Percentiles rank a stretch among this genome's conserved stretches.
Evolutionary conservation across 2,329 filamentous ascomycete species (phyloP).

Genomic region (Colletotrichum magnum): DNA sequence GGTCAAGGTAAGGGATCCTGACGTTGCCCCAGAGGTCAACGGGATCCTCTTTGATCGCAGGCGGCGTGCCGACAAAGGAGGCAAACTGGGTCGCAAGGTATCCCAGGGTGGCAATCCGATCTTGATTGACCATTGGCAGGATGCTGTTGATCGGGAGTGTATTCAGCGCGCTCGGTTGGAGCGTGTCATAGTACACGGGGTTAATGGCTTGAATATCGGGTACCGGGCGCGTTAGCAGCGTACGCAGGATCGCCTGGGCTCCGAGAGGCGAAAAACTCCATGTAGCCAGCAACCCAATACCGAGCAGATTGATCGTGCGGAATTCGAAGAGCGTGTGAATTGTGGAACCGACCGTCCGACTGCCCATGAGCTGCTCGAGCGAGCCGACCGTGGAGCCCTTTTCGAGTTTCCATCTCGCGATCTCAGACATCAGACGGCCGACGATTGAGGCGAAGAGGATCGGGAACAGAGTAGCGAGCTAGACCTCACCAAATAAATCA

Average conservation of each 20-base stretch:
- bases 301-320: conserved; percentile 45
- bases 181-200: neutral
- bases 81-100: conserved; percentile 33
- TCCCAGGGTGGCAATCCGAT: neutral
- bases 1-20: conserved; percentile 45
- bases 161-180: neutral
- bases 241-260: conserved; percentile 46
- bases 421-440: conserved; percentile 45
- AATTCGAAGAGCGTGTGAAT: conserved; percentile 46
- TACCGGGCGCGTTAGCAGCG: neutral
- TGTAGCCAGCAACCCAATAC: conserved; percentile 43
- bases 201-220: neutral
- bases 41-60: conserved; percentile 35
- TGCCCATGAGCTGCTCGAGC: conserved; percentile 50
- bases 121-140: neutral
- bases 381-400: conserved; percentile 44
- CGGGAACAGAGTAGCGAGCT: conserved; percentile 46
- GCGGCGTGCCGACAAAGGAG: conserved; percentile 42
- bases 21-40: conserved; percentile 48
- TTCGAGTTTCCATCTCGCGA: conserved; percentile 47
- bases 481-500: neutral
- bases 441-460: conserved; percentile 48
- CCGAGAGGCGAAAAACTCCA: conserved; percentile 50
- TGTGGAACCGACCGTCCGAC: conserved; percentile 47
- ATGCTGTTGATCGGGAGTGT: neutral